These are phyloP conservation scores for Melanomma pulvis-pyrius DNA, from an alignment of 495 filamentous ascomycete genomes.

Conservation along the genomic window DNA sequence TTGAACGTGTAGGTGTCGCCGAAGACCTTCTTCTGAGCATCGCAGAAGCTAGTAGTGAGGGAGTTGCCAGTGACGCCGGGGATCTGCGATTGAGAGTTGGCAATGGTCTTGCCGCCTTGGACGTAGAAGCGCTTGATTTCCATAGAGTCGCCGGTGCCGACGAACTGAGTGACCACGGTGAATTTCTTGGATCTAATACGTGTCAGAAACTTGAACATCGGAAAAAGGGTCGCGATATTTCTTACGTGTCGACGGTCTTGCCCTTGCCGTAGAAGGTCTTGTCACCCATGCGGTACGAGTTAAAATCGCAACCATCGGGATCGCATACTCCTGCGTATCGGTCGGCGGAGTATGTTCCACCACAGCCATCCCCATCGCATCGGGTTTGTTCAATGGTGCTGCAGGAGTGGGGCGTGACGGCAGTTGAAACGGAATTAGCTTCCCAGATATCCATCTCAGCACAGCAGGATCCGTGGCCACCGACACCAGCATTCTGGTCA, in stretches of 20 bases:
- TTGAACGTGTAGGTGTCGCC: conserved; percentile 63
- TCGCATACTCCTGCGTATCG: conserved; percentile 60
- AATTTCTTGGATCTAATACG: conserved; percentile 48
- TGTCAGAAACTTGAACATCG: neutral
- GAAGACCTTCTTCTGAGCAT: conserved; percentile 61
- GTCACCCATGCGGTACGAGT: conserved; percentile 62
- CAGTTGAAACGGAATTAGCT: conserved; percentile 40
- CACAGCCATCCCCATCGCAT: conserved; percentile 33
- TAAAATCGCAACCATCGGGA: conserved; percentile 66
- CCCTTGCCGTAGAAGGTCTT: conserved; percentile 59
- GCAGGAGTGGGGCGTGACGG: conserved; percentile 45
- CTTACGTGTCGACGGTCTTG: conserved; percentile 62
- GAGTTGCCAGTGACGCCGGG: conserved; percentile 57
- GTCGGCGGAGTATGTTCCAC: conserved; percentile 46
- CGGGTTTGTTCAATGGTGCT: conserved; percentile 34
- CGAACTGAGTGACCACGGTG: conserved; percentile 71
- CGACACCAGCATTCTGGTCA: conserved; percentile 63
- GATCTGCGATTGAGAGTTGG: conserved; percentile 59
- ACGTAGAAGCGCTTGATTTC: conserved; percentile 66
- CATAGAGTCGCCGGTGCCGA: conserved; percentile 55
- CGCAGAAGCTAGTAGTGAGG: conserved; percentile 67
- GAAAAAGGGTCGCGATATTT: neutral
- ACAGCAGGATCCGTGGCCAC: conserved; percentile 49
- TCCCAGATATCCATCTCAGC: conserved; percentile 42
- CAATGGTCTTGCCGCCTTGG: conserved; percentile 61